These are phyloP conservation scores for Metschnikowia koreensis DNA, from an alignment of 805 yeast genomes.

Conservation along the genomic window DNA sequence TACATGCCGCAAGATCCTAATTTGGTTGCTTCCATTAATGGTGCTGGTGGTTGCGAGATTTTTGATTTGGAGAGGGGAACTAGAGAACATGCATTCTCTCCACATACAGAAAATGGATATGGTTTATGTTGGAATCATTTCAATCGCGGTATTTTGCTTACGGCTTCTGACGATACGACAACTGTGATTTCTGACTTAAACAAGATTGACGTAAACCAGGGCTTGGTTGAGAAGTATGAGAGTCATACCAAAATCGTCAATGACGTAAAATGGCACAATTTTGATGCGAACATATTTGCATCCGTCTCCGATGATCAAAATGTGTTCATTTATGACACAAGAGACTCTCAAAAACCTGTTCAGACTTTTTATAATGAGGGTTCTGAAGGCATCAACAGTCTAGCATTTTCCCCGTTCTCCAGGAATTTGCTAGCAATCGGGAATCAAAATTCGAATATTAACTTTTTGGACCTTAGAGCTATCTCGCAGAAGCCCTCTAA, in stretches of 20 bases:
- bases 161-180: constrained; percentile 65
- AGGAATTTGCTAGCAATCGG: constrained; percentile 64
- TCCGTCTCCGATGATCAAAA: constrained; percentile 72
- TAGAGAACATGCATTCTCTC: constrained; percentile 37
- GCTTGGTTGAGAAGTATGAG: constrained; percentile 12
- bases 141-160: constrained; percentile 48
- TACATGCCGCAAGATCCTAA: constrained; percentile 60
- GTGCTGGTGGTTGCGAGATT: constrained; percentile 58
- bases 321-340: constrained; percentile 53
- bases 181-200: constrained; percentile 60
- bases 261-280: constrained; percentile 71
- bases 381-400: constrained; percentile 52
- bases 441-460: constrained; percentile 63
- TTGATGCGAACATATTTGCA: constrained; percentile 53
- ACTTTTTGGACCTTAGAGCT: constrained; percentile 59
- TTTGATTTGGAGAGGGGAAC: constrained; percentile 41
- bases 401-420: constrained; percentile 65
- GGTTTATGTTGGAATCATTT: constrained; percentile 67
- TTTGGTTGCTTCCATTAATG: constrained; percentile 64
- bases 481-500: background rate
- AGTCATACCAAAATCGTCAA: constrained; percentile 62
- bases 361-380: constrained; percentile 25
- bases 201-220: background rate
- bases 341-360: constrained; percentile 33
- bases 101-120: constrained; percentile 68